Base-by-base conservation (phyloP, 1,139 yeast species). In the Kluyveromyces sp. region DNA sequence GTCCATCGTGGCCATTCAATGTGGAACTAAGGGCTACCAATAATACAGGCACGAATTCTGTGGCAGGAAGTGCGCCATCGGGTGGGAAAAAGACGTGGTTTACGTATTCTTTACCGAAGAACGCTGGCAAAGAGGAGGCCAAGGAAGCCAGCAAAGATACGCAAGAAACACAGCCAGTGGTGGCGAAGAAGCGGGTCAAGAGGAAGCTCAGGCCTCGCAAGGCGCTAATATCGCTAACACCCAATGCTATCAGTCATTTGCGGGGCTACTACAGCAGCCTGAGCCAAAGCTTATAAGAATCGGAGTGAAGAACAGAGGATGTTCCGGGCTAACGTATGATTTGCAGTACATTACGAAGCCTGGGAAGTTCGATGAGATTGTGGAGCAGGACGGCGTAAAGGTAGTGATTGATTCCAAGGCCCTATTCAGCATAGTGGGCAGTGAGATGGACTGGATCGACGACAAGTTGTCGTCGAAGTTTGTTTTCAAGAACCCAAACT, bases 371-470 rank as follows among this genome's bases (percentile, higher is more conserved):
- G 98, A 92, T 65, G 98, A 92, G 67, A 74, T 83, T 51, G 87
- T 92, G 21, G 87, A 80, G 55, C 97, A 90, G 67, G 96, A 89
- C 58, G 97, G 95, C 29, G 95, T 92, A 42, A 86, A 81, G 67
- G 95, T 92, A 4, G 74, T 90, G 51, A 88, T 92, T 48, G 98
- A 92, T 65, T 89, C 97, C 29, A 92, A 92, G 67, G 97, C 98
- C 1, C 73, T 92, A 50, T 90, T 92, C 65, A 84, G 95, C 54
- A 90, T 92, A 44, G 95, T 92, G 50, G 98, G 98, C 1, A 84
- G 95, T 3, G 96, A 89, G 67, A 92, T 92, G 98, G 98, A 92
- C 68, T 92, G 97, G 96, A 73, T 87, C 49, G 97, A 92, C 61
- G 97, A 92, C 63, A 89, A 88, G 66, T 72, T 92, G 53, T 79